Base-by-base conservation (phyloP, 2,329 filamentous ascomycete species). In the Ilyonectria mors-panacis region DNA sequence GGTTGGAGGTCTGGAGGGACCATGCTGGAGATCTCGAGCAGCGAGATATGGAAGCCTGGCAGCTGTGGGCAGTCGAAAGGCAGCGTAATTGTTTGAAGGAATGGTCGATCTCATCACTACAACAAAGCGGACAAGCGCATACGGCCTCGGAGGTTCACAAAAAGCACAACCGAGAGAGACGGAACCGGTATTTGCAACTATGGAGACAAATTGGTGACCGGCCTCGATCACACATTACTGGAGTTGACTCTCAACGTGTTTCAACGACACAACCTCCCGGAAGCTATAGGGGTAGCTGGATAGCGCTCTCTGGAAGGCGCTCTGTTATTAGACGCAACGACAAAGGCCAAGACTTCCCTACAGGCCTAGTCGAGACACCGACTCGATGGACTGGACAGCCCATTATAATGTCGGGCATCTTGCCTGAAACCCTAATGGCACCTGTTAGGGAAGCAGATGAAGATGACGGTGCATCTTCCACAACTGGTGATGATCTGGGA, bases 361-460 rank as follows among this genome's bases (percentile, higher is more conserved):
- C 65, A 21, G 75, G 68, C 51, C 63, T 73, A 7, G 62, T 82
- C 15, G 80, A 81, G 54, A 86, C 84, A 8, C 84, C 84, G 2
- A 86, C 83, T n/a, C 83, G 83, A 56, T 82, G 83, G 79, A 85
- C 83, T 3, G 82, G 85, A 4, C 77, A 81, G 57, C 76, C 81
- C 7, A 77, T 81, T 33, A 78, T 81, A 6, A 78, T 82, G 66
- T 75, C 79, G 7, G 80, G 78, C 33, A 71, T 75, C 2, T 44
- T 77, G 23, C 67, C 73, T 10, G 60, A 75, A 23, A 74, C 73
- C 28, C 71, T 73, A 15, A 80, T 81, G 72, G 73, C 77, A 17
- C 69, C 78, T 15, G 68, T 81, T 15, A 75, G 69, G 56, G 79
- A 81, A 69, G 70, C 67, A 6, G 74, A 80, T 48, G 78, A 79